Base-by-base conservation (phyloP, 108 stramenopile species). In the Conticribra weissflogii region DNA sequence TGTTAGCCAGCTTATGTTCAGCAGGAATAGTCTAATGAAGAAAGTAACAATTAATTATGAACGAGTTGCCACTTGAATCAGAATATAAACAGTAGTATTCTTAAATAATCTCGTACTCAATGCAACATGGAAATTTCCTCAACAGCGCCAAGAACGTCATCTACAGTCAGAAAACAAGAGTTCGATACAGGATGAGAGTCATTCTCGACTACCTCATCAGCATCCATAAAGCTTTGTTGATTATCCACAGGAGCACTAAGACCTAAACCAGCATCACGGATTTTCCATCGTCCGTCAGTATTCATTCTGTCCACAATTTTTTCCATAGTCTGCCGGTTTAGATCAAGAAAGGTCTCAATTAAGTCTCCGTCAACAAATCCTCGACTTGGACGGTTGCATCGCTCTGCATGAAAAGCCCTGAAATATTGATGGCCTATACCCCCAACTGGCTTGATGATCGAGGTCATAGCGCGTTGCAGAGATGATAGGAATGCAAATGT, bases 311-410 rank as follows among this genome's bases (percentile, higher is more conserved):
- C 47, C 23, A 91, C 86, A 49, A 95, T 78, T 68, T 63, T 63
- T 46, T 91, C 81, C 95, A 92, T 91, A 1, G 86, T 90, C 0
- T 65, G 57, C 29, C 78, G 84, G 65, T 93, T 89, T 57, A 98
- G 68, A 66, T 99, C 98, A 59, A 98, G 83, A 61, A 98, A 98
- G 8, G 83, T 78, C 78, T 98, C 97, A 19, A 98, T 56, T 63
- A 98, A 68, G 68, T 99, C 98, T 24, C 98, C 98, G 64, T 99
- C 98, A 45, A 99, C 81, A 68, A 98, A 97, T 18, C 96, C 93
- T 46, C 86, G 80, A 49, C 79, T 74, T 33, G 90, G 83, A 32
- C 91, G 83, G 7, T 56, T 66, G 5, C 84, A 79, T 18, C 83
- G 66, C 30, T 90, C 89, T 18, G 74, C 89, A 29, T 76, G 74